phyloP scores from a whole-genome alignment of 2,329 filamentous ascomycete species.

The Furcasterigmium furcatum region DNA sequence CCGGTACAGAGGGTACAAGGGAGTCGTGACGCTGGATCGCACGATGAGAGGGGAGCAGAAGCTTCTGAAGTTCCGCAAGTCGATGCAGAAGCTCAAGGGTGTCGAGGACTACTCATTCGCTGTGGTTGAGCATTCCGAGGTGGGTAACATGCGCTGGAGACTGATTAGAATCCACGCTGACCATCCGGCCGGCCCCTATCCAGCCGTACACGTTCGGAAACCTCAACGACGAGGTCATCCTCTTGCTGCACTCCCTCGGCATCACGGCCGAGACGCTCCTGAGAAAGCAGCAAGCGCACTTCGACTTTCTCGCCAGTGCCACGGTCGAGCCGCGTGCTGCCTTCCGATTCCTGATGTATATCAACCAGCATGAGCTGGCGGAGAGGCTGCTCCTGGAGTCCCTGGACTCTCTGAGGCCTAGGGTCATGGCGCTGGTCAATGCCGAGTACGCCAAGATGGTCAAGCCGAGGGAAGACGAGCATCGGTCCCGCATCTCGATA shows the following conservation, averaged over 20 bases:
- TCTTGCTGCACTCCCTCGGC: conserved; percentile 32
- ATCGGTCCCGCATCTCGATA: conserved; percentile 31
- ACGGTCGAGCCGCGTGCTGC: conserved; percentile 19
- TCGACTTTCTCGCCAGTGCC: conserved; percentile 25
- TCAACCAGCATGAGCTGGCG: conserved; percentile 26
- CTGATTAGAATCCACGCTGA: not conserved
- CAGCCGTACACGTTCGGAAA: conserved; percentile 34
- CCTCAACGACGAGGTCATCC: conserved; percentile 37
- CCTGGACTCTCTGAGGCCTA: conserved; percentile 22
- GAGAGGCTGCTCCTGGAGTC: conserved; percentile 32
- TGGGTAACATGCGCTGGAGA: too few relatives aligned
- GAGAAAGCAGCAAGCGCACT: conserved; percentile 29
- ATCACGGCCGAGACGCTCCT: conserved; percentile 24
- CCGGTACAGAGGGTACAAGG: conserved; percentile 38
- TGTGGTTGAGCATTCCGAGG: conserved; percentile 36
- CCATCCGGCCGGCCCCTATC: too few relatives aligned
- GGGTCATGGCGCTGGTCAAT: conserved; percentile 23
- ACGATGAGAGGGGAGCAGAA: conserved; percentile 13
- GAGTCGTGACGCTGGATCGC: conserved; percentile 33
- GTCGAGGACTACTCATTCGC: conserved; percentile 29
- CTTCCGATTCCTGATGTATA: conserved; percentile 31
- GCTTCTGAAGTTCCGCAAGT: conserved; percentile 23
- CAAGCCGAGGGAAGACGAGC: conserved; percentile 22
- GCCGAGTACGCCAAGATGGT: conserved; percentile 29
- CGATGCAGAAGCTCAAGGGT: conserved; percentile 38